Evolutionary conservation across 1,284 basidiomycete genomes (phyloP).

Genomic region (Leccinum griseonigrum): DNA sequence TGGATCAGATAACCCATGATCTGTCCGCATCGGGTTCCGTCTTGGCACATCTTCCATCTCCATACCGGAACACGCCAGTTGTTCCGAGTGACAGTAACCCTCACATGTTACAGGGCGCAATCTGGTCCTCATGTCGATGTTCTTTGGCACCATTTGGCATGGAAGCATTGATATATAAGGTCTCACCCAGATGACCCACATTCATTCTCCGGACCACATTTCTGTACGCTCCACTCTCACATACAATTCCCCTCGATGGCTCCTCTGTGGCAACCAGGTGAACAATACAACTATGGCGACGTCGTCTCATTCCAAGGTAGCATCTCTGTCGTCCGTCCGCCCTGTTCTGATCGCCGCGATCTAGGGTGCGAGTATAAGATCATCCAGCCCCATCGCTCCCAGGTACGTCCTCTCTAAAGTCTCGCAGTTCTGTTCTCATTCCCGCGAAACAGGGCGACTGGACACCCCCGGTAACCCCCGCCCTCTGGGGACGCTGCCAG

Average conservation of each 20-base stretch:
- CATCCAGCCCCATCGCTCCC: constrained; percentile 67
- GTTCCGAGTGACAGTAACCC: not conserved
- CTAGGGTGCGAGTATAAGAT: constrained; percentile 62
- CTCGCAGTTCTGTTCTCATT: not conserved
- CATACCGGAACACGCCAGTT: not conserved
- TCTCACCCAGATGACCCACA: not conserved
- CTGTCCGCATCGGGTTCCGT: constrained; percentile 13
- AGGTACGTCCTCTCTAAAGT: constrained; percentile 38
- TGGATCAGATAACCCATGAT: constrained; percentile 27
- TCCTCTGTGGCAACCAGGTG: constrained; percentile 60
- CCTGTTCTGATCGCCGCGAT: constrained; percentile 13
- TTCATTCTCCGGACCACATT: constrained; percentile 3
- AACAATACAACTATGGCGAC: constrained; percentile 53
- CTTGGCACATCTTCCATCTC: constrained; percentile 5
- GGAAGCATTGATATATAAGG: constrained; percentile 26
- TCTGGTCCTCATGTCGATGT: constrained; percentile 12
- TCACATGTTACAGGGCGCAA: constrained; percentile 1
- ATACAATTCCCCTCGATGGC: constrained; percentile 38
- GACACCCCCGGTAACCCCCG: constrained; percentile 59
- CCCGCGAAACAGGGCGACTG: constrained; percentile 52
- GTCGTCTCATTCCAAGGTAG: constrained; percentile 60
- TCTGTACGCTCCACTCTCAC: constrained; percentile 8
- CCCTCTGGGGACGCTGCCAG: constrained; percentile 60
- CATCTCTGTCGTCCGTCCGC: not conserved
- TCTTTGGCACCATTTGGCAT: constrained; percentile 10